These are phyloP conservation scores for Corinectria fuckeliana DNA, from an alignment of 2,329 filamentous ascomycete genomes.

Conservation along the genomic window DNA sequence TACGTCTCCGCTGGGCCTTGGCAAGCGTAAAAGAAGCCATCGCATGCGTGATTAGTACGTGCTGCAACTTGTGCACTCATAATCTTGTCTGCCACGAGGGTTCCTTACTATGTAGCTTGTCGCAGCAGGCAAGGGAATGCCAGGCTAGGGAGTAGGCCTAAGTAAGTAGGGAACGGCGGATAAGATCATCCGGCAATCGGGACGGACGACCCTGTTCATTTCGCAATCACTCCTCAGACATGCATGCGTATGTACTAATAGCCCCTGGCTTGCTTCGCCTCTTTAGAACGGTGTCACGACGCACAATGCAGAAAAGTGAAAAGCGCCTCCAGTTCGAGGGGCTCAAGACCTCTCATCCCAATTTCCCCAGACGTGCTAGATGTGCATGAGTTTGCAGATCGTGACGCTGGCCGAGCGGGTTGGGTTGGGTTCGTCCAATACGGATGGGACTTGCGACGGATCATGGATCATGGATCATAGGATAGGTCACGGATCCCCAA, in stretches of 20 bases:
- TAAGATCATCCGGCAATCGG: constrained; percentile 32
- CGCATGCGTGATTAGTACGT: background rate
- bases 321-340: background rate
- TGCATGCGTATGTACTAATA: background rate
- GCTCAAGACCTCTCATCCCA: background rate
- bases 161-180: background rate
- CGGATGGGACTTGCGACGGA: background rate
- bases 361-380: constrained; percentile 13
- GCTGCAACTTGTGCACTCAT: background rate
- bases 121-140: no score
- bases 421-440: background rate
- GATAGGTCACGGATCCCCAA: background rate
- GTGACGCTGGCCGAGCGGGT: background rate
- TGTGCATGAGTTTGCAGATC: constrained; percentile 9
- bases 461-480: no score
- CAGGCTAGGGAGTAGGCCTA: no score
- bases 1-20: background rate
- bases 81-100: background rate
- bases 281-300: no score
- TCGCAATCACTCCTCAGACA: constrained; percentile 18
- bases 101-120: constrained; percentile 4
- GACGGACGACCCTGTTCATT: constrained; percentile 34
- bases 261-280: constrained; percentile 20
- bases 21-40: background rate
- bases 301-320: no score